Evolutionary conservation across 352 stramenopile genomes (phyloP).

Genomic region (Pythium vanterpoolii): DNA sequence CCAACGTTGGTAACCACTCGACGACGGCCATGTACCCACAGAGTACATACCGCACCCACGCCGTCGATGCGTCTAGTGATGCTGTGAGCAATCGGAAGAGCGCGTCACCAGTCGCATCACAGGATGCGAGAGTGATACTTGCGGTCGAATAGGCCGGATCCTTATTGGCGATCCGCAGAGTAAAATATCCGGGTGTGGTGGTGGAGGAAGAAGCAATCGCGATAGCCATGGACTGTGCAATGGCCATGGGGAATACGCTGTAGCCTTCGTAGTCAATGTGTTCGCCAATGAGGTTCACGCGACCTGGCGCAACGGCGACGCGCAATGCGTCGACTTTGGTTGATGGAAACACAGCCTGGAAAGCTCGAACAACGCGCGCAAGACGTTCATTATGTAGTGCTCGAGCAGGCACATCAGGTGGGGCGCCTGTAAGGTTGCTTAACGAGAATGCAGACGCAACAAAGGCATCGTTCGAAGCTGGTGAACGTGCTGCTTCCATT

Average conservation of each 20-base stretch:
- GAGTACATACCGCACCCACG: constrained; percentile 35
- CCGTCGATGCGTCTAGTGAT: constrained; percentile 6
- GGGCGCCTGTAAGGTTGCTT: neutral
- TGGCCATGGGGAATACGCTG: constrained; percentile 79
- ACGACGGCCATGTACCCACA: constrained; percentile 42
- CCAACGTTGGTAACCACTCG: constrained; percentile 10
- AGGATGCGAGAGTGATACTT: constrained; percentile 1
- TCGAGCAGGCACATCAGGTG: neutral
- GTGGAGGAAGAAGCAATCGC: constrained; percentile 29
- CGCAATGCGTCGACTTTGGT: neutral
- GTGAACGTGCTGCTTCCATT: no score
- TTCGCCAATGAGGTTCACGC: constrained; percentile 87
- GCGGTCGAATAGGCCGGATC: neutral
- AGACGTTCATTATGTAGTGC: constrained; percentile 6
- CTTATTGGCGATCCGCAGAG: constrained; percentile 13
- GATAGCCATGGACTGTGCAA: constrained; percentile 55
- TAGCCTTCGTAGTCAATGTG: constrained; percentile 89
- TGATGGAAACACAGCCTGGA: constrained; percentile 2
- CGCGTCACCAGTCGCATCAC: neutral
- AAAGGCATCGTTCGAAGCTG: neutral
- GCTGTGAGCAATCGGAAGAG: constrained; percentile 15
- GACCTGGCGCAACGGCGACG: constrained; percentile 55
- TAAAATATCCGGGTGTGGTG: neutral
- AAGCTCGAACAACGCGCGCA: neutral
- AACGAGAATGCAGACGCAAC: neutral